Conservation (phyloP, 208 protist genomes). For the Crithidia thermophila region DNA sequence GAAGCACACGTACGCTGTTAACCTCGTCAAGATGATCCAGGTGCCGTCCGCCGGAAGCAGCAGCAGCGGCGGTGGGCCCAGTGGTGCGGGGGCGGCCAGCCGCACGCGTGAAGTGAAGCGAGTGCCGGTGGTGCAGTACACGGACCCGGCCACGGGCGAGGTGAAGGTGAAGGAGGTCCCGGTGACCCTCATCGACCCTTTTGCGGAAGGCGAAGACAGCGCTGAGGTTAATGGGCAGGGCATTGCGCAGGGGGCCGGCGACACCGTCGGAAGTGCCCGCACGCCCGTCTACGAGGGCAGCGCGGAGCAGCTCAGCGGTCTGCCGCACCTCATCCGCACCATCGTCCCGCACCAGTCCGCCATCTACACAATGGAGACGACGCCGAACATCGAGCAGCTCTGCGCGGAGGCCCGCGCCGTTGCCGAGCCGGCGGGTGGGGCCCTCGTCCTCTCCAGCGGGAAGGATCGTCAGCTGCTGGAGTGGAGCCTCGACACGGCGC, state of each 20-base stretch:
- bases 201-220: slow-evolving; percentile 32
- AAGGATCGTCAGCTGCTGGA: slow-evolving; percentile 35
- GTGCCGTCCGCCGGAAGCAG: slow-evolving; percentile 3
- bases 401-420: slow-evolving; percentile 20
- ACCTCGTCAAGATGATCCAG: slow-evolving; percentile 65
- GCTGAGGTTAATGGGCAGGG: not conserved
- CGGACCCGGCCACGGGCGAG: slow-evolving; percentile 34
- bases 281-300: slow-evolving; percentile 4
- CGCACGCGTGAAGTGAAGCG: slow-evolving; percentile 55
- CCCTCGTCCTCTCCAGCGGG: slow-evolving; percentile 30
- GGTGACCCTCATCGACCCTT: slow-evolving; percentile 41
- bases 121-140: slow-evolving; percentile 37
- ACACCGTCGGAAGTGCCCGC: not conserved
- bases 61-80: not conserved
- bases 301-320: not conserved
- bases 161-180: slow-evolving; percentile 25
- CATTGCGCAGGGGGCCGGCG: slow-evolving; percentile 13
- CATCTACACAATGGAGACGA: slow-evolving; percentile 50
- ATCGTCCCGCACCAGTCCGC: slow-evolving; percentile 35
- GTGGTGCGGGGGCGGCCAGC: not conserved
- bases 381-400: slow-evolving; percentile 16
- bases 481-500: slow-evolving; percentile 28
- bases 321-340: slow-evolving; percentile 32
- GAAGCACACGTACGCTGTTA: slow-evolving; percentile 64
- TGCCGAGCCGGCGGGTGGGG: slow-evolving; percentile 14